A percentile compares a stretch with the other conserved stretches of the same genome.
phyloP scores from a whole-genome alignment of 345 rosid species.

The Euphorbia tirucalli region DNA sequence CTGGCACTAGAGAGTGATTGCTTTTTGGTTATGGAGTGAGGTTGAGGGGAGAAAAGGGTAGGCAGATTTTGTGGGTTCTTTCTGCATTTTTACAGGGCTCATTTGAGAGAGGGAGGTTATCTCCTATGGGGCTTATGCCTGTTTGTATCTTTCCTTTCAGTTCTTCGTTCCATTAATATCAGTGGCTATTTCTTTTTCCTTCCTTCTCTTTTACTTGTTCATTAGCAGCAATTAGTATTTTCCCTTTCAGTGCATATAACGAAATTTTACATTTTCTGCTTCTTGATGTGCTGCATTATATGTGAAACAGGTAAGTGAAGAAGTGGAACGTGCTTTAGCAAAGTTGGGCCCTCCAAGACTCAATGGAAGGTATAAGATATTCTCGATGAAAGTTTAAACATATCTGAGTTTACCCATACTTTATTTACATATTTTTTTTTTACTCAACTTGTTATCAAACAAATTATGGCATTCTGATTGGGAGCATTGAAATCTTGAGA shows the following conservation, averaged over 20 bases:
- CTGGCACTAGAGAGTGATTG: too few relatives aligned
- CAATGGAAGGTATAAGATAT: conserved; percentile 59
- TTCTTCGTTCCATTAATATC: too few relatives aligned
- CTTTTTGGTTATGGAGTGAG: too few relatives aligned
- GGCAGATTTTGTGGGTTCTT: too few relatives aligned
- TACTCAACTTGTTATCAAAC: not conserved
- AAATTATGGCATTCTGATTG: not conserved
- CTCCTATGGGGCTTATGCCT: too few relatives aligned
- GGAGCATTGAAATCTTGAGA: conserved; percentile 1
- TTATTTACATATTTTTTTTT: not conserved
- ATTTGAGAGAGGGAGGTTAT: too few relatives aligned
- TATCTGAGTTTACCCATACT: not conserved
- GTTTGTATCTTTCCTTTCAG: too few relatives aligned
- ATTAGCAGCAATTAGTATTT: too few relatives aligned
- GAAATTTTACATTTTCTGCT: not conserved
- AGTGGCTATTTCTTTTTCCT: too few relatives aligned
- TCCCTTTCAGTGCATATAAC: not conserved
- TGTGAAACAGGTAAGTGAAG: conserved; percentile 89
- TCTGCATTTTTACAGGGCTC: too few relatives aligned
- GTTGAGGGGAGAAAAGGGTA: too few relatives aligned
- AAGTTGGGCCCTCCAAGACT: conserved; percentile 90
- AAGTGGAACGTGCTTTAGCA: conserved; percentile 98
- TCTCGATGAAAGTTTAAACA: not conserved
- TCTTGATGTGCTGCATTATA: conserved; percentile 11
- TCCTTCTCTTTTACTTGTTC: too few relatives aligned